Base-by-base conservation (phyloP, 306 rosid genomes). In the Lathyrus tuberosus region DNA sequence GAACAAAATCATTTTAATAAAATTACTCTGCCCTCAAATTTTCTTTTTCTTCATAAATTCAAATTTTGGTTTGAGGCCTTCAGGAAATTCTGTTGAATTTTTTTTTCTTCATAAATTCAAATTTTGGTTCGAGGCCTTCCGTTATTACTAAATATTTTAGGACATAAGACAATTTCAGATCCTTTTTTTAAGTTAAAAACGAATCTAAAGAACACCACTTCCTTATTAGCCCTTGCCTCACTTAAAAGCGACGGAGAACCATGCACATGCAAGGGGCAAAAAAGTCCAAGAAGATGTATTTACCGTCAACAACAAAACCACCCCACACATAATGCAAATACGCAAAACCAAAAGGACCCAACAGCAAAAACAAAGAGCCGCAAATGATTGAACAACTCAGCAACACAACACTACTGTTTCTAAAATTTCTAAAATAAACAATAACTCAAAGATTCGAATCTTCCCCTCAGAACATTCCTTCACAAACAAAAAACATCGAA, bases 401-500 rank as follows among this genome's bases (percentile, higher is more conserved):
- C 62, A 16, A 47, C 53, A 47, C 9, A 42, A 42, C 60, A 48
- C 16, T 13, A 65, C 8, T 41, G 8, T 46, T 18, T 3, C 4
- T 4, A 1, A 42, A 42, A 24, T 54, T 24, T 51, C 51, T 5
- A 59, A 65, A 44, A 33, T 1, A 41, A 37, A 35, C 28, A 62
- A 62, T 22, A 28, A 6, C 4, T 49, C 6, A 15, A 82, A 88
- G 88, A 91, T 86, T 83, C 97, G 96, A 80, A 91, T 91, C 84
- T 88, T 64, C 14, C 10, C 0, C 20, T 69, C 12, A 33, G 96
- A 83, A 88, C 96, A 88, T 86, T 88, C 96, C 74, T 54, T 81
- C 73, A 5, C 0, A 16, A 76, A 0, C 3, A 14, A 80, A 58
- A 35, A 35, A 35, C 40, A 35, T 35, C 40, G 40, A 35, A 88